These are phyloP conservation scores for Begonia loranthoides DNA, from an alignment of 306 rosid genomes.

Conservation along the genomic window DNA sequence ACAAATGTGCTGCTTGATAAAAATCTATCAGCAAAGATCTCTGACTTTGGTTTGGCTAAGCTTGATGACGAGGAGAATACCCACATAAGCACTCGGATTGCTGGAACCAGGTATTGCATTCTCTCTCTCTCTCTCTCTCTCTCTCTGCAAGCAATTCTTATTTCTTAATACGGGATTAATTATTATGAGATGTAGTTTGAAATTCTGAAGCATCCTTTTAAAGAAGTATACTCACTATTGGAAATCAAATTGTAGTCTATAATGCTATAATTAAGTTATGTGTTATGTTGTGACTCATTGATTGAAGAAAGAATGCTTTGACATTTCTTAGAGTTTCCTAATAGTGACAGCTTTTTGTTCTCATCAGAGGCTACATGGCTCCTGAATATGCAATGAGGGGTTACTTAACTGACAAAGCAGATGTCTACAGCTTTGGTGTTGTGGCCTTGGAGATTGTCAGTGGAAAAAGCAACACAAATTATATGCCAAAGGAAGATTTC, in stretches of 20 bases:
- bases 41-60: slow-evolving; percentile 92
- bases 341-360: neutral
- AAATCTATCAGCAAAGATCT: slow-evolving; percentile 70
- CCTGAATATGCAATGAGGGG: slow-evolving; percentile 94
- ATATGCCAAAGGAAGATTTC: slow-evolving; percentile 64
- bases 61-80: slow-evolving; percentile 85
- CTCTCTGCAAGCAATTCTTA: neutral
- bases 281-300: too few species aligned
- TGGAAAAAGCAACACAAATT: slow-evolving; percentile 75
- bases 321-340: neutral
- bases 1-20: slow-evolving; percentile 81
- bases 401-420: slow-evolving; percentile 79
- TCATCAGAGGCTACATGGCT: slow-evolving; percentile 83
- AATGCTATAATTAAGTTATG: too few species aligned
- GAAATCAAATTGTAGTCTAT: too few species aligned
- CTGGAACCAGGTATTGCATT: slow-evolving; percentile 55
- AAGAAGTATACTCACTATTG: too few species aligned
- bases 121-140: slow-evolving; percentile 14
- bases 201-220: too few species aligned
- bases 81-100: slow-evolving; percentile 75
- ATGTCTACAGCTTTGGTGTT: slow-evolving; percentile 76
- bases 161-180: neutral
- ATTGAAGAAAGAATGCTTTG: too few species aligned
- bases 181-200: too few species aligned
- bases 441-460: slow-evolving; percentile 74